Percentiles rank a stretch among this genome's conserved stretches.
phyloP scores from a whole-genome alignment of 495 filamentous ascomycete genomes.

The Talaromyces wortmannii region DNA sequence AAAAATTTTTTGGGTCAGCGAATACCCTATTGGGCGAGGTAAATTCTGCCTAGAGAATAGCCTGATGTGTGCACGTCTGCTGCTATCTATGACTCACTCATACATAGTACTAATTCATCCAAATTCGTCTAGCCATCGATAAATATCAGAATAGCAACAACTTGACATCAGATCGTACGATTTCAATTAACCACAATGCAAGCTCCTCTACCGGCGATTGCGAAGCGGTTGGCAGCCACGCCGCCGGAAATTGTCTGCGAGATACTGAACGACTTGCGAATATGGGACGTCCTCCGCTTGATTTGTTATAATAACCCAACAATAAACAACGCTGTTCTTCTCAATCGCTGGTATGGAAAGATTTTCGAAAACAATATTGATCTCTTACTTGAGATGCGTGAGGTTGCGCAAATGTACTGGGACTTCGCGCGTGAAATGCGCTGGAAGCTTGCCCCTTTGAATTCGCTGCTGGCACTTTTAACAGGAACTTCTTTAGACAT shows the following conservation, averaged over 20 bases:
- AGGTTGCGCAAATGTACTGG: slow-evolving; percentile 1
- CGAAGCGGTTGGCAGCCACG: neutral
- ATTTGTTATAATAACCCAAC: neutral
- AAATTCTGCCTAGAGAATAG: too few species aligned
- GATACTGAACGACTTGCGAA: slow-evolving; percentile 13
- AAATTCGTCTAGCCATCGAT: too few species aligned
- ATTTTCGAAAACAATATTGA: slow-evolving; percentile 1
- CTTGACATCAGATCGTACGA: neutral
- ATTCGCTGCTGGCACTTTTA: neutral
- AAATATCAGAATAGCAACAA: neutral
- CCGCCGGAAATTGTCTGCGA: slow-evolving; percentile 10
- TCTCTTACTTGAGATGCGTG: neutral
- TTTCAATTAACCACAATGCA: neutral
- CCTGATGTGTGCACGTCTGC: too few species aligned
- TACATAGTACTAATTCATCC: neutral
- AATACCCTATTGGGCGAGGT: too few species aligned
- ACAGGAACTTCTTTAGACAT: neutral
- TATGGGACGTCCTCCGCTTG: slow-evolving; percentile 14
- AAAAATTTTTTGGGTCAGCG: too few species aligned
- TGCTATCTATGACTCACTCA: neutral
- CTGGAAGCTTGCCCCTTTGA: neutral
- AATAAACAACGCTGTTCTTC: slow-evolving; percentile 1
- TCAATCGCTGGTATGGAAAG: slow-evolving; percentile 4
- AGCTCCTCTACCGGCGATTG: neutral
- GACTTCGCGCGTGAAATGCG: neutral